Percentiles rank a stretch among this genome's conserved stretches.
Evolutionary conservation across 2,329 filamentous ascomycete genomes (phyloP).

Genomic region (Monilinia laxa): DNA sequence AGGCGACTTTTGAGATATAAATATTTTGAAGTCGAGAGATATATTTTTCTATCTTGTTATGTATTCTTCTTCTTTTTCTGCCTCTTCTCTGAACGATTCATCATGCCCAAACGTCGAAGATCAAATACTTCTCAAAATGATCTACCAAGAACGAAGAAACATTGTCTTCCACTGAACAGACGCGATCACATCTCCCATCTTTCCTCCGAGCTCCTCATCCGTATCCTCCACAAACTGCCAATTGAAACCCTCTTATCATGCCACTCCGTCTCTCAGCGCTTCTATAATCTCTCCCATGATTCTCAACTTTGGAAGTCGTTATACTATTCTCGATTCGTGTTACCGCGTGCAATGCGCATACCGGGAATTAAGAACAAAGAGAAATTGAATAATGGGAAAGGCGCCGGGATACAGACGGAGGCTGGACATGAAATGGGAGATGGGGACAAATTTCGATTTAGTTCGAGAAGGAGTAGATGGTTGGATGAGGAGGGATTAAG

Average conservation of each 20-base stretch:
- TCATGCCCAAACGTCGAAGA: constrained; percentile 33
- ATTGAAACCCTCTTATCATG: constrained; percentile 64
- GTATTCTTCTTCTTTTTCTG: not conserved
- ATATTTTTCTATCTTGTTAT: not conserved
- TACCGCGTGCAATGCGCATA: constrained; percentile 74
- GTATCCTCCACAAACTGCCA: constrained; percentile 76
- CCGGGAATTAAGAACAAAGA: constrained; percentile 58
- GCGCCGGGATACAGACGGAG: not conserved
- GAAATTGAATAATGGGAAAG: not conserved
- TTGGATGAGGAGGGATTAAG: constrained; percentile 43
- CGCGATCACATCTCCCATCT: constrained; percentile 67
- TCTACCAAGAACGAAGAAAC: constrained; percentile 27
- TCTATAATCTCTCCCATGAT: constrained; percentile 71
- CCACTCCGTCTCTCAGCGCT: constrained; percentile 69
- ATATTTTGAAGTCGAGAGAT: not conserved
- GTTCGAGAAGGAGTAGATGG: constrained; percentile 52
- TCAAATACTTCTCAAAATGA: constrained; percentile 25
- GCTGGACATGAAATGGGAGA: constrained; percentile 5
- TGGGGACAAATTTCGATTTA: constrained; percentile 33
- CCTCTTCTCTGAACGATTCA: not conserved
- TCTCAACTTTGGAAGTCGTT: constrained; percentile 87
- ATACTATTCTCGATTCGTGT: constrained; percentile 85
- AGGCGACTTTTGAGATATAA: not conserved
- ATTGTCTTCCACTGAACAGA: constrained; percentile 26
- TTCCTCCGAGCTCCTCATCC: constrained; percentile 84